phyloP scores from a whole-genome alignment of 1,139 yeast species.

The Geotrichum bryndzae region DNA sequence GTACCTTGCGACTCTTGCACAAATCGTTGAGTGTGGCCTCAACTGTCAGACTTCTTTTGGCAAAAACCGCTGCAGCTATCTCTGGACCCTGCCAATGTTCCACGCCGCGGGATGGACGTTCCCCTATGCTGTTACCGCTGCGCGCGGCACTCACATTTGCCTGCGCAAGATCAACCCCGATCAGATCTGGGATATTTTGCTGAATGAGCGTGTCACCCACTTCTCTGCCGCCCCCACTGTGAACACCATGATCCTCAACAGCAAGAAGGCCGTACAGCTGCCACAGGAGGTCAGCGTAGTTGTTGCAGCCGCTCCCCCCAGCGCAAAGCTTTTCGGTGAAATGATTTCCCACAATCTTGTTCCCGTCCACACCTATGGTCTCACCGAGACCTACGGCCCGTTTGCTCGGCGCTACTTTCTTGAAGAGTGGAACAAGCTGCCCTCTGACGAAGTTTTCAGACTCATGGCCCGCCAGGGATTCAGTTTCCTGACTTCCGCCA shows the following conservation, averaged over 20 bases:
- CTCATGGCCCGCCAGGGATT: slow-evolving; percentile 37
- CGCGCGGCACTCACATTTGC: slow-evolving; percentile 36
- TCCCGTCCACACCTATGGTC: slow-evolving; percentile 64
- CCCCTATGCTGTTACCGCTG: slow-evolving; percentile 39
- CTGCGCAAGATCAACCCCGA: slow-evolving; percentile 36
- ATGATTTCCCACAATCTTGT: slow-evolving; percentile 34
- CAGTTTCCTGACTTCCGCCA: slow-evolving; percentile 35
- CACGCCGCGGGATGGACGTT: slow-evolving; percentile 40
- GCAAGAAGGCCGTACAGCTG: slow-evolving; percentile 30
- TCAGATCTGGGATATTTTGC: slow-evolving; percentile 34
- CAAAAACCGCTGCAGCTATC: slow-evolving; percentile 31
- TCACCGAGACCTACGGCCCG: slow-evolving; percentile 47
- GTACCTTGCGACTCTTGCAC: slow-evolving; percentile 34
- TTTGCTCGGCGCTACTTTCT: slow-evolving; percentile 33
- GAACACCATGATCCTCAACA: slow-evolving; percentile 35
- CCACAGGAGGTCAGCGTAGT: slow-evolving; percentile 32
- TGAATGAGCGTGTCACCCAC: slow-evolving; percentile 33
- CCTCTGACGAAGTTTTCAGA: slow-evolving; percentile 26
- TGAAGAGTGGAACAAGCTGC: slow-evolving; percentile 32
- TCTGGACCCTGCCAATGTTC: slow-evolving; percentile 40
- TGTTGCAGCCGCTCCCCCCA: slow-evolving; percentile 40
- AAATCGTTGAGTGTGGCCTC: slow-evolving; percentile 33
- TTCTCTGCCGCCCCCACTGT: slow-evolving; percentile 40
- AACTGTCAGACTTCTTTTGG: slow-evolving; percentile 32
- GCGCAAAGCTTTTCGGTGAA: slow-evolving; percentile 34